phyloP scores from a whole-genome alignment of 1,284 basidiomycete genomes.

The Paramarasmius palmivorus region DNA sequence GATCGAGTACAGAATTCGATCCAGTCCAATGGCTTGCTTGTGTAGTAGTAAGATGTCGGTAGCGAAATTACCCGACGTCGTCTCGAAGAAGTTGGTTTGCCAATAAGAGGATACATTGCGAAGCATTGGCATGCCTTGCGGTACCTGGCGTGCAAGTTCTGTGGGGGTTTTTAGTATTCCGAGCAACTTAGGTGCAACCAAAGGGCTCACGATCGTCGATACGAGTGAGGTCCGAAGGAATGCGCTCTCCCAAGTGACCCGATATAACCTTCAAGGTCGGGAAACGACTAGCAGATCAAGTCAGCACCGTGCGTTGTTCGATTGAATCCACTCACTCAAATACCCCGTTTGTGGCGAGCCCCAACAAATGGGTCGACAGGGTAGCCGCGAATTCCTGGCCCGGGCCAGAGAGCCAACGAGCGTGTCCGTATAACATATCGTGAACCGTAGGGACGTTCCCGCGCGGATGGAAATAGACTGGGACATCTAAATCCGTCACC shows the following conservation, averaged over 20 bases:
- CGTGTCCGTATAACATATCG: conserved; percentile 30
- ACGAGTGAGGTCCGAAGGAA: conserved; percentile 40
- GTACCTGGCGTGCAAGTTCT: conserved; percentile 16
- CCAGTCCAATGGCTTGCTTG: conserved; percentile 37
- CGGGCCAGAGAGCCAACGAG: conserved; percentile 33
- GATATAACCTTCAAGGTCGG: conserved; percentile 39
- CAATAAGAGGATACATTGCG: conserved; percentile 40
- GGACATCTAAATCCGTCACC: conserved; percentile 17
- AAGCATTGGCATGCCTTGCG: conserved; percentile 39
- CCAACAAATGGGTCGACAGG: conserved; percentile 40
- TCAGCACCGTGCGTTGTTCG: neutral
- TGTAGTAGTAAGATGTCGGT: conserved; percentile 40
- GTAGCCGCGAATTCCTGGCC: conserved; percentile 39
- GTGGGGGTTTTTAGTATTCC: neutral
- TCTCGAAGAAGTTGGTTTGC: conserved; percentile 42
- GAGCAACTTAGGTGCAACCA: neutral
- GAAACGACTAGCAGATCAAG: conserved; percentile 33
- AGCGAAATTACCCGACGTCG: conserved; percentile 44
- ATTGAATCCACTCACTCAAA: conserved; percentile 35
- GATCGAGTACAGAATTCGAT: conserved; percentile 42
- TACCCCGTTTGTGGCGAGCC: conserved; percentile 39
- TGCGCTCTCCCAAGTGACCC: conserved; percentile 46
- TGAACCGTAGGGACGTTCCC: conserved; percentile 29
- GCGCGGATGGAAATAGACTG: conserved; percentile 23
- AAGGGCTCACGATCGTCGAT: conserved; percentile 36